Evolutionary conservation across 306 rosid species (phyloP), one percentile per base, ranked within the genome.

Genomic region (Ammopiptanthus mongolicus): DNA sequence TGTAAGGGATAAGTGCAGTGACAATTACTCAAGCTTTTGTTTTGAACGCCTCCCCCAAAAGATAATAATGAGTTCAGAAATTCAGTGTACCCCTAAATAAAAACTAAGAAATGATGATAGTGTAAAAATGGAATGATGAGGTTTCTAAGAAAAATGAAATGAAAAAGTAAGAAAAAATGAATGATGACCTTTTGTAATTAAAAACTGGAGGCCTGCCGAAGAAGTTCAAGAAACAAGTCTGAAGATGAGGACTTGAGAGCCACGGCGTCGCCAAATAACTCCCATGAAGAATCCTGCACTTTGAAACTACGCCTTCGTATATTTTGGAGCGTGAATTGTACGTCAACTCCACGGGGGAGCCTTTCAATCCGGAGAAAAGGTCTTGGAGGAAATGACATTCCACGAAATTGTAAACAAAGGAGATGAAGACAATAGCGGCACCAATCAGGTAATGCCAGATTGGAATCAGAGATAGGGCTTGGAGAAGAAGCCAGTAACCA

Each of bases 221-320:
- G 81, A 90, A 79, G 81, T 80, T 80, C 55, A 95, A 82, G 68
- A 92, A 95, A 31, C 71, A 80, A 29, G 97, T 95, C 85, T 95
- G 97, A 25, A 95, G 1, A 75, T 95, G 97, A 65, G 97, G 97
- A 69, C 93, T 92, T 0, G 91, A 82, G 15, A 92, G 91, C 99
- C 99, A 92, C 3, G 93, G 96, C 34, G 99, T 90, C 3, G 88
- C 73, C 60, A 74, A 79, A 18, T 85, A 95, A 79, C 90, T 82
- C 70, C 85, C 90, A 29, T 78, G 93, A 48, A 95, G 97, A 65
- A 92, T 51, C 74, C 81, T 81, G 74, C 99, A 95, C 70, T 90
- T 90, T 62, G 97, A 90, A 82, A 85, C 96, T 41, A 95, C 88
- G 36, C 69, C 92, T 9, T 89, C 77, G 78, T 81, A 92, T 87